A percentile compares a stretch with the other conserved stretches of the same genome.
phyloP scores from a whole-genome alignment of 441 rosid genomes.

The Capsella rubella region DNA sequence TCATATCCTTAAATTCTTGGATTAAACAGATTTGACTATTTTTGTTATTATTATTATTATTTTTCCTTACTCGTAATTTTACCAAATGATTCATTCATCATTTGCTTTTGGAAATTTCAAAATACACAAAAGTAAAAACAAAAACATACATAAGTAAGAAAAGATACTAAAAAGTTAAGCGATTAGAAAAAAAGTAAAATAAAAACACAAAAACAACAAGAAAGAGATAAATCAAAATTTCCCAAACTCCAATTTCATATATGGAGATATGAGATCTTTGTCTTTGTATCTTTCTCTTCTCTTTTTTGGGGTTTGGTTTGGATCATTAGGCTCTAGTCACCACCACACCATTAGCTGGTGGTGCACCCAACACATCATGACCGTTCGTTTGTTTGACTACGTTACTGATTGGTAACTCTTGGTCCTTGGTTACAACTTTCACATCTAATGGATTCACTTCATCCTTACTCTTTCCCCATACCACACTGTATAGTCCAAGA shows the following conservation, averaged over 20 bases:
- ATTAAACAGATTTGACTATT: neutral
- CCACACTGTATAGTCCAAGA: slow-evolving; percentile 76
- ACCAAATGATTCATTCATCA: slow-evolving; percentile 40
- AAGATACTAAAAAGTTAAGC: slow-evolving; percentile 34
- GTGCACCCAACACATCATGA: slow-evolving; percentile 21
- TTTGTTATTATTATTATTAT: neutral
- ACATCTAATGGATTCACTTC: slow-evolving; percentile 37
- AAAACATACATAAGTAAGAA: slow-evolving; percentile 22
- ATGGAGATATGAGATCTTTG: slow-evolving; percentile 22
- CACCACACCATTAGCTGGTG: slow-evolving; percentile 31
- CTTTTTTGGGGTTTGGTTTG: neutral
- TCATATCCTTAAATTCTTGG: neutral
- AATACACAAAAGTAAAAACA: slow-evolving; percentile 23
- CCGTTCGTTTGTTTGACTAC: slow-evolving; percentile 38
- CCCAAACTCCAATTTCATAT: slow-evolving; percentile 15
- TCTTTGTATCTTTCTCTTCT: slow-evolving; percentile 25
- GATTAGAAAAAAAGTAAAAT: slow-evolving; percentile 27
- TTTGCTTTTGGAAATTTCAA: neutral
- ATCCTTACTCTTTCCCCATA: slow-evolving; percentile 93
- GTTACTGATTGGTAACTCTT: slow-evolving; percentile 62
- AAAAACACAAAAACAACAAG: slow-evolving; percentile 23
- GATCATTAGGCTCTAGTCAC: slow-evolving; percentile 11
- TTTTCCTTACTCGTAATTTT: neutral
- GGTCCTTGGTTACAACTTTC: slow-evolving; percentile 33
- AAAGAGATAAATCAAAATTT: slow-evolving; percentile 39